phyloP scores from a whole-genome alignment of 108 stramenopile species.

The Cyclotella atomus region DNA sequence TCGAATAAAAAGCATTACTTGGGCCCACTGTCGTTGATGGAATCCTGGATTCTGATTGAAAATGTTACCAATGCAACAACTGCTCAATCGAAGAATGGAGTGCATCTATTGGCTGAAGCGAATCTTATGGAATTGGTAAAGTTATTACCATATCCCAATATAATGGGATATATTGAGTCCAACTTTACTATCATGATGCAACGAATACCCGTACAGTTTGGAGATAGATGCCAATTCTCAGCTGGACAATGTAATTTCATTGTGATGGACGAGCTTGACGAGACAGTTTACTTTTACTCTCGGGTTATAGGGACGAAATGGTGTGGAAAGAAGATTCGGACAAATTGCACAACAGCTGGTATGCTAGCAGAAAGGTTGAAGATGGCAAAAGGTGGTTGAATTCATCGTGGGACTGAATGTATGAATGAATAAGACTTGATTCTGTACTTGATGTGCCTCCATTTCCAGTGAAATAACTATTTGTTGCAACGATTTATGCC shows the following conservation, averaged over 20 bases:
- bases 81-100: background rate
- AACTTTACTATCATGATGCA: slow-evolving; percentile 9
- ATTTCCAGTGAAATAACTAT: too few species aligned
- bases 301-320: slow-evolving; percentile 16
- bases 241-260: slow-evolving; percentile 13
- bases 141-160: background rate
- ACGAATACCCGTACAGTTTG: background rate
- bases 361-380: background rate
- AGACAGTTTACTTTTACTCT: slow-evolving; percentile 27
- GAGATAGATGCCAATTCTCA: slow-evolving; percentile 15
- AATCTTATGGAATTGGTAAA: background rate
- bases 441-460: too few species aligned
- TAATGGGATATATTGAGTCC: background rate
- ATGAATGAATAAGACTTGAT: too few species aligned
- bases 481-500: too few species aligned
- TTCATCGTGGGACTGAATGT: too few species aligned
- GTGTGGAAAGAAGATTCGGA: slow-evolving; percentile 16
- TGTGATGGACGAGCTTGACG: slow-evolving; percentile 19
- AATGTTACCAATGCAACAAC: slow-evolving; percentile 7
- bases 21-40: slow-evolving; percentile 9
- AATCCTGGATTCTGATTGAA: slow-evolving; percentile 11
- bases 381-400: too few species aligned
- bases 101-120: slow-evolving; percentile 19
- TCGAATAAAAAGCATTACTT: background rate
- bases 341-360: slow-evolving; percentile 4